Evolutionary conservation across 306 rosid genomes (phyloP).

Genomic region (Neltuma alba): DNA sequence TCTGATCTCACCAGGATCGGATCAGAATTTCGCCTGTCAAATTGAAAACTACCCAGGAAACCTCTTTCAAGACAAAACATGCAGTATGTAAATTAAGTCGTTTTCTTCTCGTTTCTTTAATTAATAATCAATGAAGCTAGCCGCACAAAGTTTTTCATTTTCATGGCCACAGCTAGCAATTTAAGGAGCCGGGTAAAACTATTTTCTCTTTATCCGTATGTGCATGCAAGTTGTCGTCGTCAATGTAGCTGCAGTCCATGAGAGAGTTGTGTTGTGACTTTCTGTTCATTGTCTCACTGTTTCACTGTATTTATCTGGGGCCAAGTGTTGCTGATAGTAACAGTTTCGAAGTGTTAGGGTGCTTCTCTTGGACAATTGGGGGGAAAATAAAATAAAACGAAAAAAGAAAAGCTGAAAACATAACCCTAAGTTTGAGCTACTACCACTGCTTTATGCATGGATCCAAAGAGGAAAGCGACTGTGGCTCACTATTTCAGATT

Average conservation of each 20-base stretch:
- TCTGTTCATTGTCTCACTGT: constrained; percentile 45
- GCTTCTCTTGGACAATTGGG: constrained; percentile 25
- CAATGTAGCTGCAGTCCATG: constrained; percentile 45
- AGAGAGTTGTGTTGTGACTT: constrained; percentile 33
- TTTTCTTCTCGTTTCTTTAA: constrained; percentile 11
- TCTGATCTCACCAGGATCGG: constrained; percentile 46
- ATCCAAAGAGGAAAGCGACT: constrained; percentile 55
- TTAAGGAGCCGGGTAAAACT: neutral
- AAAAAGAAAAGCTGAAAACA: constrained; percentile 30
- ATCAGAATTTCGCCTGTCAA: constrained; percentile 38
- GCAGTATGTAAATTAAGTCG: neutral
- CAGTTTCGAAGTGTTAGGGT: constrained; percentile 44
- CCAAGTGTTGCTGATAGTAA: constrained; percentile 45
- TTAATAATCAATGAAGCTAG: neutral
- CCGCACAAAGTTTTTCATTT: neutral
- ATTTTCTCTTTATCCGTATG: constrained; percentile 14
- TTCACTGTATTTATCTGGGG: constrained; percentile 48
- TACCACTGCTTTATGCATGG: constrained; percentile 36
- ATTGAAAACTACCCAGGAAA: constrained; percentile 33
- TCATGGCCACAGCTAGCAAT: neutral
- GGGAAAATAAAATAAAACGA: neutral
- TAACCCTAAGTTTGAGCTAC: constrained; percentile 47
- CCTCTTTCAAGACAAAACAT: constrained; percentile 7
- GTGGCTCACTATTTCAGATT: constrained; percentile 53
- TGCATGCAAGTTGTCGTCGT: constrained; percentile 47